These are phyloP conservation scores for Primulina tabacum DNA, from an alignment of 257 asterid species.

Conservation along the genomic window DNA sequence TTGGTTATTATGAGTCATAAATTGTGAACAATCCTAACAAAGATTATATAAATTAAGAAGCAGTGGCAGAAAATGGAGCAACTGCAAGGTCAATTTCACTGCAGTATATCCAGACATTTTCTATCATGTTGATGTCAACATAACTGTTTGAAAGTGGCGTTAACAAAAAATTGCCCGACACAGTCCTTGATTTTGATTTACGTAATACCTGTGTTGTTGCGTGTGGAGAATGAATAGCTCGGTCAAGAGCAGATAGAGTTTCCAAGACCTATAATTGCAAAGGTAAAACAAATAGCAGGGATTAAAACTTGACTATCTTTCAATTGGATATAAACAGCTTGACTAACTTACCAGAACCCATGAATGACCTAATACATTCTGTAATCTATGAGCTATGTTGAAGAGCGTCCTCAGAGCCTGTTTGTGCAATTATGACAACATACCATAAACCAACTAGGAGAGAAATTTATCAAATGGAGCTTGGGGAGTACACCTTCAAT, in stretches of 20 bases:
- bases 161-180: neutral
- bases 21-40: neutral
- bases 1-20: neutral
- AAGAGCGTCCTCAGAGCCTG: constrained; percentile 98
- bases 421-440: constrained; percentile 20
- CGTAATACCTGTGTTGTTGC: constrained; percentile 83
- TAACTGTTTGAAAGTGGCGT: neutral
- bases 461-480: constrained; percentile 11
- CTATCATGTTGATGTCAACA: neutral
- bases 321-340: constrained; percentile 14
- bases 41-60: neutral
- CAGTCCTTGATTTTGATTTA: constrained; percentile 12
- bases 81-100: neutral
- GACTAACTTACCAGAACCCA: constrained; percentile 86
- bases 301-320: constrained; percentile 13
- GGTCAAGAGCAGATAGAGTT: constrained; percentile 93
- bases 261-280: constrained; percentile 71
- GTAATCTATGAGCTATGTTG: constrained; percentile 90
- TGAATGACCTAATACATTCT: constrained; percentile 93
- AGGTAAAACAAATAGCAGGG: constrained; percentile 25
- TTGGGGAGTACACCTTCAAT: neutral
- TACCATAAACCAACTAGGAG: constrained; percentile 19
- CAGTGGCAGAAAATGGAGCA: too few relatives aligned
- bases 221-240: constrained; percentile 94
- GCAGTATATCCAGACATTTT: neutral